phyloP scores from a whole-genome alignment of 2,329 filamentous ascomycete genomes.

The Beauveria medogensis region DNA sequence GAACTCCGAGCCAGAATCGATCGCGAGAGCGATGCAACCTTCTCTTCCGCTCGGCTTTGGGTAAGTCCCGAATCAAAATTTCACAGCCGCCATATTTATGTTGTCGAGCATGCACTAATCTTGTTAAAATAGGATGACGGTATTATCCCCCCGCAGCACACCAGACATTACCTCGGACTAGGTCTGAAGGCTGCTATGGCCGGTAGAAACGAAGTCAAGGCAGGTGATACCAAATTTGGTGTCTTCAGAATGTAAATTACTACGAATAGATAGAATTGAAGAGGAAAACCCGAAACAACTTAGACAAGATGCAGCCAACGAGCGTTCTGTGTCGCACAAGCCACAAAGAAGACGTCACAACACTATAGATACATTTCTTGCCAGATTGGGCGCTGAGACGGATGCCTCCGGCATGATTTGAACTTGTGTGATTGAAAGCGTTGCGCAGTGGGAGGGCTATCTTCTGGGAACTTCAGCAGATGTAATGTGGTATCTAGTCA shows the following conservation, averaged over 20 bases:
- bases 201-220: slow-evolving; percentile 53
- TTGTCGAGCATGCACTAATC: slow-evolving; percentile 1
- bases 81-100: background rate
- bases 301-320: background rate
- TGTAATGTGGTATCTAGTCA: slow-evolving; percentile 4
- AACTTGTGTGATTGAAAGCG: background rate
- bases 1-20: slow-evolving; percentile 80
- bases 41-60: slow-evolving; percentile 85
- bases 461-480: background rate
- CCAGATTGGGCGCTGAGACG: no score
- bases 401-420: no score
- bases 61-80: slow-evolving; percentile 34
- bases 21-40: slow-evolving; percentile 78
- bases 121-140: slow-evolving; percentile 56
- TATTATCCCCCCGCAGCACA: slow-evolving; percentile 70
- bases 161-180: slow-evolving; percentile 61
- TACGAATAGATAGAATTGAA: background rate
- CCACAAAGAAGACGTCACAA: background rate
- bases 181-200: slow-evolving; percentile 65
- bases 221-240: slow-evolving; percentile 62
- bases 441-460: background rate
- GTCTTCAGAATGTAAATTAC: slow-evolving; percentile 68
- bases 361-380: no score
- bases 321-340: background rate
- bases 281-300: background rate